Conservation (phyloP, 73 alveolate genomes). For the Paramecium caudatum region DNA sequence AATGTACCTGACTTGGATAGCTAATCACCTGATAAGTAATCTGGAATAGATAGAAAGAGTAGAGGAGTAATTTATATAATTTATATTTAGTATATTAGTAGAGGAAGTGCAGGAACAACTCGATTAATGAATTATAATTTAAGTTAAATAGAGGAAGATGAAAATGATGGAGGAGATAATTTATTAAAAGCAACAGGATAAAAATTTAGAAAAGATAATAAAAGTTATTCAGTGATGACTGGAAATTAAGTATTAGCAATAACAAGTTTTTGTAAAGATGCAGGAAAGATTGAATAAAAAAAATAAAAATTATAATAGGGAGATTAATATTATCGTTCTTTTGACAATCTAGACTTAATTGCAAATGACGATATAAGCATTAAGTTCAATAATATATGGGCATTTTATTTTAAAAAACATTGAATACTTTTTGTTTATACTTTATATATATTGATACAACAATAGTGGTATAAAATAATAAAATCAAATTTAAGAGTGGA, state of each 20-base stretch:
- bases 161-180: slow-evolving; percentile 34
- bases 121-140: slow-evolving; percentile 29
- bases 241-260: background rate
- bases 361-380: slow-evolving; percentile 47
- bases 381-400: slow-evolving; percentile 15
- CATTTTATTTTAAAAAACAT: slow-evolving; percentile 46
- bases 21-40: slow-evolving; percentile 46
- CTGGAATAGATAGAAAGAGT: slow-evolving; percentile 24
- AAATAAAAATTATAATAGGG: background rate
- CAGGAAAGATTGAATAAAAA: background rate
- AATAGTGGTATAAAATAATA: too few species aligned
- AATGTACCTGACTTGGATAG: slow-evolving; percentile 64
- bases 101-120: slow-evolving; percentile 32
- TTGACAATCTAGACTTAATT: slow-evolving; percentile 43
- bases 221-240: slow-evolving; percentile 34
- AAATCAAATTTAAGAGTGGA: too few species aligned
- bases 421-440: background rate
- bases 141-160: slow-evolving; percentile 26
- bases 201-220: slow-evolving; percentile 28
- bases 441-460: background rate
- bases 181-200: background rate
- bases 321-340: background rate
- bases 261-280: background rate
- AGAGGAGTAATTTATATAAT: slow-evolving; percentile 66
- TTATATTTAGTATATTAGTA: slow-evolving; percentile 42